A percentile compares a stretch with the other conserved stretches of the same genome.
phyloP scores from a whole-genome alignment of 2,329 filamentous ascomycete genomes.

The Juglanconis sp. region DNA sequence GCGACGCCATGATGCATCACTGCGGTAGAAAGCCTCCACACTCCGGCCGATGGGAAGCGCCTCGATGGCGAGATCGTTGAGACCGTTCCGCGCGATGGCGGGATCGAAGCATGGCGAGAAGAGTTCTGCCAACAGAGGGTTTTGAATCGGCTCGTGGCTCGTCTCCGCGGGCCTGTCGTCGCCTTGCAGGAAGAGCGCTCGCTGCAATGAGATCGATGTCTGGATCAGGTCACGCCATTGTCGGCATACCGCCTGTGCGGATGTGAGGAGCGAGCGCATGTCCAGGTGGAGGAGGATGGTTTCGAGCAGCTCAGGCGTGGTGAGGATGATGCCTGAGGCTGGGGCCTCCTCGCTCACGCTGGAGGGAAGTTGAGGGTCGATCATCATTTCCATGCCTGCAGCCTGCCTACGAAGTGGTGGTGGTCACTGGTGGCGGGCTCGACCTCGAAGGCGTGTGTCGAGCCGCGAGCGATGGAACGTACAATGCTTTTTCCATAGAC shows the following conservation, averaged over 20 bases:
- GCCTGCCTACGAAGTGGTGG: too few relatives aligned
- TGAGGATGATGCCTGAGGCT: background rate
- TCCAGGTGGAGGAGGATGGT: background rate
- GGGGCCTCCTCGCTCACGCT: too few relatives aligned
- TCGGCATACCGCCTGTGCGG: conserved; percentile 1
- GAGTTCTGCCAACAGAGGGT: background rate
- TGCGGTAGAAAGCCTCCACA: background rate
- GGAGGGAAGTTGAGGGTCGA: too few relatives aligned
- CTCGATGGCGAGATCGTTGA: conserved; percentile 3
- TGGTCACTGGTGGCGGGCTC: too few relatives aligned
- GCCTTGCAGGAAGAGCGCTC: background rate
- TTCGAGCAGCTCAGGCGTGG: background rate
- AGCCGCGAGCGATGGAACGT: too few relatives aligned
- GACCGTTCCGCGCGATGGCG: background rate
- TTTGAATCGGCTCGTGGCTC: background rate
- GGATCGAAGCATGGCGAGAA: background rate
- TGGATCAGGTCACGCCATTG: conserved; percentile 6
- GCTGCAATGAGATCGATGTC: background rate
- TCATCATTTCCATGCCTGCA: too few relatives aligned
- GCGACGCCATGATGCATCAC: background rate
- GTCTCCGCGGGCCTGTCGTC: background rate
- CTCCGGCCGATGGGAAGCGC: conserved; percentile 1
- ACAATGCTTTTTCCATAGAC: too few relatives aligned
- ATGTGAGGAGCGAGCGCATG: conserved; percentile 5
- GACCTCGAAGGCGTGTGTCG: too few relatives aligned